phyloP scores from a whole-genome alignment of 306 rosid genomes.

The Acacia crassicarpa region DNA sequence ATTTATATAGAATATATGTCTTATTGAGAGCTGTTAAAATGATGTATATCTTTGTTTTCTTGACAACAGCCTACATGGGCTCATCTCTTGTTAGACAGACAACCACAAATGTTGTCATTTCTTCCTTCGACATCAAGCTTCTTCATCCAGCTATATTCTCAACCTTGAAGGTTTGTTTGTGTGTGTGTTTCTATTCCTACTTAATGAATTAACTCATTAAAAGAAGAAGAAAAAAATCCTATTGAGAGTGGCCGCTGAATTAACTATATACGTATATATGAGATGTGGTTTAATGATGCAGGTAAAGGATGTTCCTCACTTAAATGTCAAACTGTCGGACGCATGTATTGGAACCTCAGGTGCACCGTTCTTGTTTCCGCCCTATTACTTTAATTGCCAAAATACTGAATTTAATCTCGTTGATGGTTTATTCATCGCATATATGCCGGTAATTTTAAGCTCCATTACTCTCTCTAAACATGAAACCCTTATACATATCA shows the following conservation, averaged over 20 bases:
- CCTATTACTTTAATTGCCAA: neutral
- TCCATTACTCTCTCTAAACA: too few species aligned
- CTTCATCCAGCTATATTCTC: slow-evolving; percentile 8
- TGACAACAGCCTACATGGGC: neutral
- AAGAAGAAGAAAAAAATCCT: neutral
- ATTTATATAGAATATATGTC: too few species aligned
- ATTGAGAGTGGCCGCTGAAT: neutral
- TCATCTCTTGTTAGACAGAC: neutral
- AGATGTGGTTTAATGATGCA: neutral
- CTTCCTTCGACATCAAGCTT: slow-evolving; percentile 8
- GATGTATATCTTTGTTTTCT: neutral
- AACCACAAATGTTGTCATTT: slow-evolving; percentile 6
- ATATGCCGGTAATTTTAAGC: slow-evolving; percentile 1
- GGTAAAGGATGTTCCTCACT: neutral
- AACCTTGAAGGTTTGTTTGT: neutral
- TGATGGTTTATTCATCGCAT: neutral
- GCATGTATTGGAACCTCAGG: neutral
- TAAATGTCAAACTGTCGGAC: slow-evolving; percentile 2
- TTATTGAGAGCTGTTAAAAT: too few species aligned
- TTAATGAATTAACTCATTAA: neutral
- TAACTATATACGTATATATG: neutral
- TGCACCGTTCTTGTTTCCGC: neutral
- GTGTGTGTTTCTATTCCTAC: neutral
- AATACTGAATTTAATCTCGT: slow-evolving; percentile 6
- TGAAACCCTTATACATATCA: too few species aligned